phyloP scores from a whole-genome alignment of 176 grass and related monocot genomes.

The Carex littledalei region DNA sequence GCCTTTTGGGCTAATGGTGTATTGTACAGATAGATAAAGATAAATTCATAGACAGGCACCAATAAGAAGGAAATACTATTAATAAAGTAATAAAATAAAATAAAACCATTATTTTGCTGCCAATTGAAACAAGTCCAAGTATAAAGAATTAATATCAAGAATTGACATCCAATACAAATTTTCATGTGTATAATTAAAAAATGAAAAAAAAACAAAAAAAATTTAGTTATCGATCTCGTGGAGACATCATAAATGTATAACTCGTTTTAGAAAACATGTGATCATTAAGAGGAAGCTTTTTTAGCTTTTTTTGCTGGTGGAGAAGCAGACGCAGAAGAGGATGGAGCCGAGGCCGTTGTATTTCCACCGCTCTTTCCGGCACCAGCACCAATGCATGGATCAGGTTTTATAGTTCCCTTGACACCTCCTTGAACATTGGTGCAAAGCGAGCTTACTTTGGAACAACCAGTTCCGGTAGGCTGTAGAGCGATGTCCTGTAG shows the following conservation, averaged over 20 bases:
- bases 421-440: conserved; percentile 16
- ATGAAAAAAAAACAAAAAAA: too few relatives aligned
- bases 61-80: neutral
- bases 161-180: neutral
- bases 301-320: too few relatives aligned
- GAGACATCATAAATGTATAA: neutral
- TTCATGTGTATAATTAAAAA: neutral
- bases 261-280: neutral
- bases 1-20: too few relatives aligned
- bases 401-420: conserved; percentile 15
- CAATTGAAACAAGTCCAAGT: neutral
- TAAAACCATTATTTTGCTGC: neutral
- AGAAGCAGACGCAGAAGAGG: too few relatives aligned
- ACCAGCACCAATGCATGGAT: conserved; percentile 20
- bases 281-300: neutral
- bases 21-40: neutral
- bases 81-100: neutral
- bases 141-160: neutral
- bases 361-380: neutral
- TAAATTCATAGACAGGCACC: neutral
- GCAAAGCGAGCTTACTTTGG: neutral
- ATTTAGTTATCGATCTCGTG: too few relatives aligned
- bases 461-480: neutral
- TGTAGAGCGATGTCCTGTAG: conserved; percentile 25
- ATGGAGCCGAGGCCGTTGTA: neutral